A percentile compares a stretch with the other conserved stretches of the same genome.
phyloP scores from a whole-genome alignment of 192 early-diverging fungal species.

The Spizellomyces sp. region DNA sequence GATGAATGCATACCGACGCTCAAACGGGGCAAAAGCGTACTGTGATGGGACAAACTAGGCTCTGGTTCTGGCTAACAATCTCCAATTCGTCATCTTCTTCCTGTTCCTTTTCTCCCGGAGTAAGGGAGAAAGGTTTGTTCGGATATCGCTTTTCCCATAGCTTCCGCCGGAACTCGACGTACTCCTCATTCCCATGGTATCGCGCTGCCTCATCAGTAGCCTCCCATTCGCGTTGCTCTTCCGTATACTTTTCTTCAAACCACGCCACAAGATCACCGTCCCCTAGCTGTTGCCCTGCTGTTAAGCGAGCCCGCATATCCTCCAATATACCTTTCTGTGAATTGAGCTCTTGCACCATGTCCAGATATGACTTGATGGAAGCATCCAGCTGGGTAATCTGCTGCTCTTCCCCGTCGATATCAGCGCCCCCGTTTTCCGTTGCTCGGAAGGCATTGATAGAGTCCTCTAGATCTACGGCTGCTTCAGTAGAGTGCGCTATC shows the following conservation, averaged over 20 bases:
- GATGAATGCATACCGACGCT: not conserved
- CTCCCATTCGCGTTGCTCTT: not conserved
- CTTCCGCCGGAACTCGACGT: constrained; percentile 21
- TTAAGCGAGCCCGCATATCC: not conserved
- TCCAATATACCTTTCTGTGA: constrained; percentile 1
- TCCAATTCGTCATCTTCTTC: constrained; percentile 20
- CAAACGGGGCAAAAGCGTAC: constrained; percentile 7
- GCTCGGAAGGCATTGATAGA: constrained; percentile 8
- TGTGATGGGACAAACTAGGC: constrained; percentile 30
- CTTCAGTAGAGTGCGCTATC: constrained; percentile 16
- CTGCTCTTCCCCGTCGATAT: not conserved
- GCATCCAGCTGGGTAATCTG: constrained; percentile 1
- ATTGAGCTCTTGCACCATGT: constrained; percentile 4
- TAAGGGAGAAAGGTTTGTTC: constrained; percentile 12
- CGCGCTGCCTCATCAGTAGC: not conserved
- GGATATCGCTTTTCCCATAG: constrained; percentile 24
- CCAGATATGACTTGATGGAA: constrained; percentile 16
- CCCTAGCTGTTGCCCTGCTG: constrained; percentile 1
- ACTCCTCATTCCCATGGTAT: constrained; percentile 15
- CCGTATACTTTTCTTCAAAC: constrained; percentile 11
- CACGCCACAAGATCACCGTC: not conserved
- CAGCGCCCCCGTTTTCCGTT: not conserved
- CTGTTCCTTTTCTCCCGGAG: not conserved
- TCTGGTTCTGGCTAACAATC: constrained; percentile 25
- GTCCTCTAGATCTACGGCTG: constrained; percentile 27